These are phyloP conservation scores for Citropsis articulata DNA, from an alignment of 345 rosid species.

Conservation along the genomic window DNA sequence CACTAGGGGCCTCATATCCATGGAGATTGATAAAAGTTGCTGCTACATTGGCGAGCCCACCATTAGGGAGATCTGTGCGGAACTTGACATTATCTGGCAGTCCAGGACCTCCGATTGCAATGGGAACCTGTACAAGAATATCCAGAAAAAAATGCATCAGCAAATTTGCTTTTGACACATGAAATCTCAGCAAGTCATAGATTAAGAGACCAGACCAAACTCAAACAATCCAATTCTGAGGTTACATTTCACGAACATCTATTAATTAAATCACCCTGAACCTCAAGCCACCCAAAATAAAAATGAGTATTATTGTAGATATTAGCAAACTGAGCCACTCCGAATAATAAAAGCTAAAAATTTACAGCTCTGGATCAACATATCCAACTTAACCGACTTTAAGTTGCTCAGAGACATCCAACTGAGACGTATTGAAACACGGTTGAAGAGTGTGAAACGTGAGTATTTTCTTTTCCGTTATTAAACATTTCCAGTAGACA, in stretches of 20 bases:
- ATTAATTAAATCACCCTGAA: neutral
- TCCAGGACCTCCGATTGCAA: conserved; percentile 97
- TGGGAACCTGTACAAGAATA: conserved; percentile 56
- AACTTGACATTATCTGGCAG: conserved; percentile 57
- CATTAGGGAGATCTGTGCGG: conserved; percentile 60
- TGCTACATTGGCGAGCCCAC: conserved; percentile 91
- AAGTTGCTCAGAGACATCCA: neutral
- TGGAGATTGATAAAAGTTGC: conserved; percentile 97
- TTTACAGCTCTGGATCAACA: neutral
- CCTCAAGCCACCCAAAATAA: neutral
- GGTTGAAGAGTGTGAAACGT: no score
- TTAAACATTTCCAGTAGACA: neutral
- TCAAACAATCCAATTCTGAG: neutral
- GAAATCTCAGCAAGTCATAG: neutral
- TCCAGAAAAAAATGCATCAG: neutral
- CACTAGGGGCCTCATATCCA: conserved; percentile 76
- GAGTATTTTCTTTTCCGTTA: neutral
- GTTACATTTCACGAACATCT: neutral
- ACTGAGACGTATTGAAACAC: neutral
- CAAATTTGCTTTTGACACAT: neutral
- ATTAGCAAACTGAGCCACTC: neutral
- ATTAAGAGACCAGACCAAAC: neutral
- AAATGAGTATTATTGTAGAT: no score
- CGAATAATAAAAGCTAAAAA: neutral
- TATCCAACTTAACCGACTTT: neutral